Base-by-base conservation (phyloP, 2,329 filamentous ascomycete genomes). In the Fusarium chaquense region DNA sequence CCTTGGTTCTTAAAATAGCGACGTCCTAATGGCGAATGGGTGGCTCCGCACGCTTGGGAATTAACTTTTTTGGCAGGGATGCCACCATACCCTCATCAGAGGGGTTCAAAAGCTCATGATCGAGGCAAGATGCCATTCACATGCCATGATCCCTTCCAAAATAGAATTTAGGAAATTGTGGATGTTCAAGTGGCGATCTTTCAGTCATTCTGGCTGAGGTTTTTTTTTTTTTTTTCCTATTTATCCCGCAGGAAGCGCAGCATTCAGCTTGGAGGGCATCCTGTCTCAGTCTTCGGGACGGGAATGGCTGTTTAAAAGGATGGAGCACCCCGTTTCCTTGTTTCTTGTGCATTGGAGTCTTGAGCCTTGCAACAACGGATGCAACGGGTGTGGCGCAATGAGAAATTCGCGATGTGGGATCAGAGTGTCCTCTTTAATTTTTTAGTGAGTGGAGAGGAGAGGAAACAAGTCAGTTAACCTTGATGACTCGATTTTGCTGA, bases 1-100 rank as follows among this genome's bases (percentile, higher is more conserved):
- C 26, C 66, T 66, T 66, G 55, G 38, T 49, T 64, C 72, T 65
- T 75, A 75, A 73, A 75, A 75, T 75, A 75, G 73, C 44, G 33
- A 63, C 33, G 53, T 52, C 38, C 44, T 32, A n/a, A 32, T 13
- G 24, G 53, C 15, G 36, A 47, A 60, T 45, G 57, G 30, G 64
- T 62, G 61, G 60, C 62, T 49, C 46, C 40, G 55, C 54, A 54
- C 22, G 36, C 35, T 69, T 65, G 45, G 9, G 49, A 52, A 49
- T 50, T 60, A 58, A 28, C 36, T 46, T 41, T 41, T 41, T 20
- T 36, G 16, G 43, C 62, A 73, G 62, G 64, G 70, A 71, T 73
- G 28, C 43, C 35, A 65, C 60, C 47, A 69, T 54, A 61, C 53
- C 47, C 47, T 57, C 44, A 24, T 30, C 26, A 22, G 38, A 57